A percentile compares a stretch with the other conserved stretches of the same genome.
phyloP scores from a whole-genome alignment of 1,284 basidiomycete species.

The Heterobasidion annosum region DNA sequence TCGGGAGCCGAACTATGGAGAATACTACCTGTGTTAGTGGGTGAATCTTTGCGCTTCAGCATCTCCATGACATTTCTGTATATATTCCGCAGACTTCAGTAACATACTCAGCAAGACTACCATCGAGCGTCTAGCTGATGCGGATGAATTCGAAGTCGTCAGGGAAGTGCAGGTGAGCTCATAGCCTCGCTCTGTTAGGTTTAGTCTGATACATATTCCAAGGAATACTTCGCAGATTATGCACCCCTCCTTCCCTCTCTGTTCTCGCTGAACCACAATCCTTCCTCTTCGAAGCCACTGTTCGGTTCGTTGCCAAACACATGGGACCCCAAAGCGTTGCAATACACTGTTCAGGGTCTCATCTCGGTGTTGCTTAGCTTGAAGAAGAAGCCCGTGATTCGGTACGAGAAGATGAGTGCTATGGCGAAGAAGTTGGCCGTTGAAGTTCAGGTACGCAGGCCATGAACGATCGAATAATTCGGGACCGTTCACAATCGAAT shows the following conservation, averaged over 20 bases:
- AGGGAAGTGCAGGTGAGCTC: slow-evolving; percentile 84
- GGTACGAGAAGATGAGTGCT: slow-evolving; percentile 90
- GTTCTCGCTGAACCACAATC: slow-evolving; percentile 82
- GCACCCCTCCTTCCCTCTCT: slow-evolving; percentile 80
- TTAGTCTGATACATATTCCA: slow-evolving; percentile 15
- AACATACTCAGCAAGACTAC: slow-evolving; percentile 85
- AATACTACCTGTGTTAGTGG: slow-evolving; percentile 96
- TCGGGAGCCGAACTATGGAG: slow-evolving; percentile 85
- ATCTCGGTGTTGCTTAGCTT: slow-evolving; percentile 84
- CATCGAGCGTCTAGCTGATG: slow-evolving; percentile 91
- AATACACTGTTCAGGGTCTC: slow-evolving; percentile 78
- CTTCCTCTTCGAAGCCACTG: slow-evolving; percentile 50
- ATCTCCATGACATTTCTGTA: slow-evolving; percentile 10
- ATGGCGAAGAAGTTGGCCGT: slow-evolving; percentile 87
- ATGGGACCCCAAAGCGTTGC: slow-evolving; percentile 72
- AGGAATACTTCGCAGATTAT: slow-evolving; percentile 97
- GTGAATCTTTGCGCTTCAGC: slow-evolving; percentile 33
- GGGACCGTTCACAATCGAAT: slow-evolving; percentile 1
- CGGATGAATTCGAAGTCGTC: slow-evolving; percentile 95
- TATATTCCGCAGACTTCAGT: slow-evolving; percentile 71
- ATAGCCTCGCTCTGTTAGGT: slow-evolving; percentile 1
- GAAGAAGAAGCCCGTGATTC: slow-evolving; percentile 91
- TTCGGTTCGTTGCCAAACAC: slow-evolving; percentile 58
- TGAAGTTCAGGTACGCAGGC: slow-evolving; percentile 66
- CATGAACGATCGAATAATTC: background rate